phyloP scores from a whole-genome alignment of 2,329 filamentous ascomycete species.

The Chrysosporium queenslandicum region DNA sequence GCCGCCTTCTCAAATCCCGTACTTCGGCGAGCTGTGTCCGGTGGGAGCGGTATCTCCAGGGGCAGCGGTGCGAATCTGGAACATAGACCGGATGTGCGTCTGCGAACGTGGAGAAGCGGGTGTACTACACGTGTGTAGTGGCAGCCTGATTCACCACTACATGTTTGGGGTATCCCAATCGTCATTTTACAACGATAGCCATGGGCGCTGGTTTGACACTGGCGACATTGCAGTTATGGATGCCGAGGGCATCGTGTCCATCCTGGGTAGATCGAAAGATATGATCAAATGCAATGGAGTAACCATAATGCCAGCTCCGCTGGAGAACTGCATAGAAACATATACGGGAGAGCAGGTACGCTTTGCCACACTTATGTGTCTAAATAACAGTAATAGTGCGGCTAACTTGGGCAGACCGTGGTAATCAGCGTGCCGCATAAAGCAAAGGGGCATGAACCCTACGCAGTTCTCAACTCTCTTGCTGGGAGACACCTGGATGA shows the following conservation, averaged over 20 bases:
- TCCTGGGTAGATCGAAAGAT: slow-evolving; percentile 22
- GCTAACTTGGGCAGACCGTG: neutral
- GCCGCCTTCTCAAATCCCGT: neutral
- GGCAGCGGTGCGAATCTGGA: neutral
- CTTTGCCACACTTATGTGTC: neutral
- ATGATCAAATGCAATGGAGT: slow-evolving; percentile 20
- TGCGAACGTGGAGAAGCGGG: neutral
- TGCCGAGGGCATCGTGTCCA: slow-evolving; percentile 17
- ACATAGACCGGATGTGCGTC: neutral
- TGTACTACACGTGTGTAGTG: slow-evolving; percentile 1
- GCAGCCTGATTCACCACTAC: neutral
- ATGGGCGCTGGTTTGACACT: slow-evolving; percentile 21
- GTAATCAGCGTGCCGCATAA: neutral
- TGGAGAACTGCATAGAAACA: slow-evolving; percentile 18
- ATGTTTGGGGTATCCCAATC: neutral
- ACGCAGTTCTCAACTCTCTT: neutral
- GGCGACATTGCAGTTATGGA: slow-evolving; percentile 21
- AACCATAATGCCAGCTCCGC: slow-evolving; percentile 18
- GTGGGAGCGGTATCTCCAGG: neutral
- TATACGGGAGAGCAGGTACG: neutral
- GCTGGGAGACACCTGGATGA: neutral
- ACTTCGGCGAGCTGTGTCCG: slow-evolving; percentile 3
- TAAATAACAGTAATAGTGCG: neutral
- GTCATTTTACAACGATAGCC: slow-evolving; percentile 12
- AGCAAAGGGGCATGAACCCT: neutral